Evolutionary conservation across 1,139 yeast species (phyloP), one percentile per base, ranked within the genome.

Genomic region (Kodamaea plutei): DNA sequence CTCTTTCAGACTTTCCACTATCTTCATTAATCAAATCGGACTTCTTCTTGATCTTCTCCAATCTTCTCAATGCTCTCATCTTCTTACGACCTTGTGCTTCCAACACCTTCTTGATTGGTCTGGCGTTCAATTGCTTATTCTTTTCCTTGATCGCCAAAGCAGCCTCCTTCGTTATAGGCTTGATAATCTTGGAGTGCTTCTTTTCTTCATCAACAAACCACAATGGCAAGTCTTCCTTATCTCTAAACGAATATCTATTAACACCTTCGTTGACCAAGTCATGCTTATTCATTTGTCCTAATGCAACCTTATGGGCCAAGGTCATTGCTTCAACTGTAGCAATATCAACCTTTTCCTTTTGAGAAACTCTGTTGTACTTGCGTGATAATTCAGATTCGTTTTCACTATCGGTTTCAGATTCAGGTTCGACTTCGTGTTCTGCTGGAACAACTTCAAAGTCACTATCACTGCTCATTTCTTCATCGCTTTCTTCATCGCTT

Each of bases 281-380:
- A 47, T 84, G 80, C 56, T 82, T 88, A 32, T 79, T 76, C 63
- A 71, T 84, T 48, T 84, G 88, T 3, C 96, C 96, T 20, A 87
- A 61, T 0, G 98, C 98, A 29, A 93, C 71, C 58, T 91, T 89
- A 54, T 93, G 99, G 0, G 98, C 98, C 49, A 91, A 67, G 0
- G 98, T 91, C 98, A 93, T 93, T 5, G 96, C 96, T 56, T 88
- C 95, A 1, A 84, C 95, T 2, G 96, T 88, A 15, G 93, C 94
- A 40, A 89, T 67, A 40, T 87, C 95, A 26, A 87, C 76, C 39
- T 75, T 81, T 39, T 74, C 69, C 39, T 74, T 64, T 46, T 80
- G 83, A 11, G 64, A 57, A 12, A 64, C 64, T 23, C 58, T 58
- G 12, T 49, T 41, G 34, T 52, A 50, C 34, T 66, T 58, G 25